Conservation (phyloP, 805 yeast genomes). For the Ogataea dorogensis region DNA sequence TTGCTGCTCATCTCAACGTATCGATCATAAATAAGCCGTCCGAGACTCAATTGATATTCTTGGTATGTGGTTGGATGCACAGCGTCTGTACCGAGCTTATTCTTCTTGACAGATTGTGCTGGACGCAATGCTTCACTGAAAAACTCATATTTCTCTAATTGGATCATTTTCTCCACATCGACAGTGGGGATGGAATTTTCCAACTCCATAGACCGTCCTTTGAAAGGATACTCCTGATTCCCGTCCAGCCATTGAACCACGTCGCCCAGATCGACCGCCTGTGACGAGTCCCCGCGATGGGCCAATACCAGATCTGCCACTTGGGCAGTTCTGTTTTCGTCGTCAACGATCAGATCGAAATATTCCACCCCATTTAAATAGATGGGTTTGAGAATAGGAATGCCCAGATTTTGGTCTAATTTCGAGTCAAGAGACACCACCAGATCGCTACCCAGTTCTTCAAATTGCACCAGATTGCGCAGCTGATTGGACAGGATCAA, state of each 20-base stretch:
- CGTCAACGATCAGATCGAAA: conserved; percentile 25
- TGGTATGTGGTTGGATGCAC: conserved; percentile 11
- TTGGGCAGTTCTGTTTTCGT: conserved; percentile 14
- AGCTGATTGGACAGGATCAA: conserved; percentile 47
- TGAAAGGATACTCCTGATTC: conserved; percentile 19
- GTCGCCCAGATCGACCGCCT: conserved; percentile 17
- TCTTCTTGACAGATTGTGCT: conserved; percentile 18
- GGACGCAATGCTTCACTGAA: conserved; percentile 16
- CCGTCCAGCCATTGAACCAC: conserved; percentile 33
- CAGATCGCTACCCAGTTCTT: conserved; percentile 39
- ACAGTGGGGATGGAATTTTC: too few species aligned
- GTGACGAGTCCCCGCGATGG: conserved; percentile 16
- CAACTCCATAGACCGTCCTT: too few species aligned
- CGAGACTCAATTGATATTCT: conserved; percentile 37
- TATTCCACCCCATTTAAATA: conserved; percentile 47
- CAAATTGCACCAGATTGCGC: conserved; percentile 33
- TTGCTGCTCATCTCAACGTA: conserved; percentile 30
- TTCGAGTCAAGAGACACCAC: conserved; percentile 50
- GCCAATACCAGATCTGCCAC: conserved; percentile 23
- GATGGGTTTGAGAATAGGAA: conserved; percentile 48
- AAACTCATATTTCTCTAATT: conserved; percentile 18
- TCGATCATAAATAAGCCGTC: conserved; percentile 37
- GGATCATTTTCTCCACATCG: too few species aligned
- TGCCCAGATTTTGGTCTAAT: conserved; percentile 18
- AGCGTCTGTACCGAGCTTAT: conserved; percentile 20